phyloP scores from a whole-genome alignment of 495 filamentous ascomycete species.

The Parmelia sp. region DNA sequence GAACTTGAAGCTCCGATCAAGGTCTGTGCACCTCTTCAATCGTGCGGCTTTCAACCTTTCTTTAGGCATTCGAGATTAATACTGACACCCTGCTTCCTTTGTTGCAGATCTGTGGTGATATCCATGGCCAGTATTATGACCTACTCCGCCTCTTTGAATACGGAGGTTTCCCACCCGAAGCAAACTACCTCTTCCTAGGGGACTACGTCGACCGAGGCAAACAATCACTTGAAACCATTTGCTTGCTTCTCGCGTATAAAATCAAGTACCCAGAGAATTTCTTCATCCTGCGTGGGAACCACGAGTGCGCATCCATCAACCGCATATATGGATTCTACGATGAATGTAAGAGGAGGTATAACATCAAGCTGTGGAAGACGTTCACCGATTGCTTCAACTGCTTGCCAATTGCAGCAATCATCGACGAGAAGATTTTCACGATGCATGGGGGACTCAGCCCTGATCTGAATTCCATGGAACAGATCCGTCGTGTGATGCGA shows the following conservation, averaged over 20 bases:
- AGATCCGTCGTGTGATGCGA: conserved; percentile 97
- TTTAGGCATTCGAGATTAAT: neutral
- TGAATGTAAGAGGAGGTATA: conserved; percentile 98
- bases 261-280: conserved; percentile 99
- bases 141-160: conserved; percentile 97
- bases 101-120: conserved; percentile 94
- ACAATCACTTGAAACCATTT: conserved; percentile 99
- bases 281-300: conserved; percentile 97
- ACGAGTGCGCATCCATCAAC: conserved; percentile 99
- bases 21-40: conserved; percentile 48
- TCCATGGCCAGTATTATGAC: conserved; percentile 99
- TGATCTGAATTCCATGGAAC: conserved; percentile 98
- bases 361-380: conserved; percentile 99
- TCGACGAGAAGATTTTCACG: conserved; percentile 99
- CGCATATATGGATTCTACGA: conserved; percentile 99
- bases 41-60: neutral
- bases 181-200: conserved; percentile 98
- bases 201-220: conserved; percentile 99
- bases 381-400: conserved; percentile 99
- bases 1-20: conserved; percentile 99
- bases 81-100: neutral
- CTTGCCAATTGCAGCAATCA: conserved; percentile 98
- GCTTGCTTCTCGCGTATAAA: conserved; percentile 96
- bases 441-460: conserved; percentile 98
- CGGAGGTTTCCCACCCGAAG: conserved; percentile 95